Evolutionary conservation across 2,329 filamentous ascomycete species (phyloP), one percentile per base, ranked within the genome.

Genomic region (Cordyceps militaris): DNA sequence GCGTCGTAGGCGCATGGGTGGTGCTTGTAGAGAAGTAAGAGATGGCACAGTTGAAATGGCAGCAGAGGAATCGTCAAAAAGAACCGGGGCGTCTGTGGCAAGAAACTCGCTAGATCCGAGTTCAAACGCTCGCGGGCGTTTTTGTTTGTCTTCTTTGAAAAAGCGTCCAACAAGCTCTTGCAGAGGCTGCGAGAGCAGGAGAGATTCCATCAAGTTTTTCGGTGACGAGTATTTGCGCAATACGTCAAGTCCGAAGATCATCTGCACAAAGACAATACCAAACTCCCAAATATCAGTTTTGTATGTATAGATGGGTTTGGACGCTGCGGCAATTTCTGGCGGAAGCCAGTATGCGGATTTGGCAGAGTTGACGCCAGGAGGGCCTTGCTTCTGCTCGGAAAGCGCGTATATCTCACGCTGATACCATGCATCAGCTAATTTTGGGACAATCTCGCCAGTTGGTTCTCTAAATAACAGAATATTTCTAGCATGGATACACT

Each of bases 281-380:
- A 99, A 85, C 63, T 97, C 89, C 94, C 94, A 99, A 9, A 97
- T 83, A 69, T 97, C 94, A 0, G 91, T 90, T 70, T 96, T 96
- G 65, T 82, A 81, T 1, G 81, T 85, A 73, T 87, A 78, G 70
- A 87, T 77, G 30, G 79, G 79, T 28, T 81, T 86, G 59, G 80
- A 82, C 1, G 77, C 79, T 48, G 75, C 80, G 30, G 82, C 81
- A 52, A 91, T 79, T 71, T 96, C 91, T 1, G 91, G 88, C 1
- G 92, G 85, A 7, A 88, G 73, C 92, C 92, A 96, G 63, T 91
- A 90, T 1, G 87, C 85, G 16, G 90, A 91, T 63, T 86, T 87
- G 16, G 87, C 83, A 24, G 84, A 80, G 48, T 79, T 77, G 21
- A 82, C 71, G 1, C 79, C 78, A 4, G 82, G 70, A 64, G 82